phyloP scores from a whole-genome alignment of 371 early-diverging fungal genomes.

The Fennellomyces sp. region DNA sequence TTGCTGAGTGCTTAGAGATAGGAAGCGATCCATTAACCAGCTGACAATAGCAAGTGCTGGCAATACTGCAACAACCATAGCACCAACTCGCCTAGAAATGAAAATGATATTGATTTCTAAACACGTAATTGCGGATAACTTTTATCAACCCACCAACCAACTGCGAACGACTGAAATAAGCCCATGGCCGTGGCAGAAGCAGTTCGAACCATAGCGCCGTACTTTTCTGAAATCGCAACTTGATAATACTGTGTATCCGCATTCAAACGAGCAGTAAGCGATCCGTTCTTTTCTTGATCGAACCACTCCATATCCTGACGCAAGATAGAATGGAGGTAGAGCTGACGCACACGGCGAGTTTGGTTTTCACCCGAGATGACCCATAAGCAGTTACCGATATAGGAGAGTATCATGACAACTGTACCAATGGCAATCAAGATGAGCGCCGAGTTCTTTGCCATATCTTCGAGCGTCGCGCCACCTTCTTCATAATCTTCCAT shows the following conservation, averaged over 20 bases:
- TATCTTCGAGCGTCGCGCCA: conserved; percentile 8
- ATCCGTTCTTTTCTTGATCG: conserved; percentile 68
- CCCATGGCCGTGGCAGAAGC: conserved; percentile 66
- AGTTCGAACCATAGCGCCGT: conserved; percentile 67
- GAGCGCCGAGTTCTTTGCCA: conserved; percentile 48
- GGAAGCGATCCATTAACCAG: conserved; percentile 60
- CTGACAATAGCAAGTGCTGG: conserved; percentile 46
- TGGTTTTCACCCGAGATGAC: conserved; percentile 14
- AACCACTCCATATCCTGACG: conserved; percentile 89
- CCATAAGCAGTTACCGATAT: conserved; percentile 20
- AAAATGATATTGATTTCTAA: conserved; percentile 82
- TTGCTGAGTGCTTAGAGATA: conserved; percentile 41
- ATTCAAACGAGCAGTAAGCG: conserved; percentile 68
- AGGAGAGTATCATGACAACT: conserved; percentile 10
- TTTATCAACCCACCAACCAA: conserved; percentile 49
- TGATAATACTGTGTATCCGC: conserved; percentile 72
- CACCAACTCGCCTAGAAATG: conserved; percentile 78
- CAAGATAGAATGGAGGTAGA: conserved; percentile 68
- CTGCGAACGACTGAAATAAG: conserved; percentile 20
- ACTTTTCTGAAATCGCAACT: conserved; percentile 85
- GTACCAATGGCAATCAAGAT: conserved; percentile 18
- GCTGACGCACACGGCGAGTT: conserved; percentile 54
- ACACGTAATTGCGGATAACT: too few relatives aligned
- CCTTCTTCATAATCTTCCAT: background rate
- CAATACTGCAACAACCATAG: conserved; percentile 69